Base-by-base conservation (phyloP, 495 filamentous ascomycete genomes). In the Penicillium lagena region DNA sequence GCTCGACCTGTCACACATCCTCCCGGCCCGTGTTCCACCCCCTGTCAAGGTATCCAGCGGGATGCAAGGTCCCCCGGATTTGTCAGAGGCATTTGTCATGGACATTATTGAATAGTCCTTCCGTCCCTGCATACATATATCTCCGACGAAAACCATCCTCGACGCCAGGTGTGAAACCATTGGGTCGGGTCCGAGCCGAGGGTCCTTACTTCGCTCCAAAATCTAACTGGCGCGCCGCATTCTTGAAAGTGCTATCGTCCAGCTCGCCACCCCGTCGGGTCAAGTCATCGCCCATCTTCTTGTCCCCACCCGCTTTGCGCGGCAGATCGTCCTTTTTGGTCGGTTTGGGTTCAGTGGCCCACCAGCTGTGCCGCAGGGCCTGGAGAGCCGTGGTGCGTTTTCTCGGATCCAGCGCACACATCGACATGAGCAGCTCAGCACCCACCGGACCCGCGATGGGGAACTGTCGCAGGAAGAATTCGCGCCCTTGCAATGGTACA, bases 191-290 rank as follows among this genome's bases (percentile, higher is more conserved):
- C 22, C 6, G 22, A 22, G 22, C 22, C 22, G 22, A 22, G 2
- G 29, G 39, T 40, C 45, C 46, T 67, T 69, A 80, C 65, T 73
- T 80, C 56, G 64, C 71, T 4, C 79, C 51, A 42, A 97, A 98
- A 64, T 96, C 85, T 54, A 98, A 63, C 62, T 86, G 93, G 51
- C 90, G 77, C 29, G 94, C 89, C 22, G 96, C 87, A 56, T 86
- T 87, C 51, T 79, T 62, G 64, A 75, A 70, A 55, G 78, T 66
- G 10, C 78, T 74, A 17, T 83, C 79, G 13, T 87, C 82, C 38
- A 85, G 45, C 38, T 90, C 71, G 0, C 89, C 90, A n/a, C 80
- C 85, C 43, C 82, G 75, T 49, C 88, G 76, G 65, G 86, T 90
- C 47, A 96, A 58, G 63, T 96, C 90, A 39, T 87, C 81, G 0